phyloP scores from a whole-genome alignment of 495 filamentous ascomycete genomes.

The Trichoderma orchidacearum region DNA sequence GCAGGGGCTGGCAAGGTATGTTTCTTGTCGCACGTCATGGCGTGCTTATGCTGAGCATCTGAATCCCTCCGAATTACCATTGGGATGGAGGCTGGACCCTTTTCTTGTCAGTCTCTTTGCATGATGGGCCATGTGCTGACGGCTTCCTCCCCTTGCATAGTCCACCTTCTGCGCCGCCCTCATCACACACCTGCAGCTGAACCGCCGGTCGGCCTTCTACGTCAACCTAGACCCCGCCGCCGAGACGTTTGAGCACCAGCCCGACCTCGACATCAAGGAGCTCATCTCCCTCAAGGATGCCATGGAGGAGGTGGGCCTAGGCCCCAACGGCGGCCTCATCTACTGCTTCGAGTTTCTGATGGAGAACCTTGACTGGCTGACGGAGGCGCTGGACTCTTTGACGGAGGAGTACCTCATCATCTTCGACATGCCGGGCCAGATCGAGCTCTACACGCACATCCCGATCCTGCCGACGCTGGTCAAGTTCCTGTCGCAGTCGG shows the following conservation, averaged over 20 bases:
- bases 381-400: slow-evolving; percentile 69
- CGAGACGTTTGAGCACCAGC: slow-evolving; percentile 79
- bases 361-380: slow-evolving; percentile 91
- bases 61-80: background rate
- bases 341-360: slow-evolving; percentile 97
- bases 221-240: slow-evolving; percentile 96
- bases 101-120: no score
- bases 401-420: slow-evolving; percentile 93
- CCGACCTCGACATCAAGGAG: slow-evolving; percentile 94
- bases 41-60: background rate
- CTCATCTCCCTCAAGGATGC: slow-evolving; percentile 93
- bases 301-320: slow-evolving; percentile 91
- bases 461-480: slow-evolving; percentile 81
- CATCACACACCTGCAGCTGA: slow-evolving; percentile 81
- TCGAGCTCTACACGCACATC: slow-evolving; percentile 96
- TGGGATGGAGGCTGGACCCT: no score
- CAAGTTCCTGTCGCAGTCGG: slow-evolving; percentile 62
- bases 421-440: slow-evolving; percentile 97
- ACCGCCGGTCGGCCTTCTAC: slow-evolving; percentile 81
- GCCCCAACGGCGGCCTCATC: slow-evolving; percentile 90
- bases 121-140: background rate
- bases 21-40: background rate
- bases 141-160: slow-evolving; percentile 21
- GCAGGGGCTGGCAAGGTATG: slow-evolving; percentile 74
- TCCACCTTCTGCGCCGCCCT: slow-evolving; percentile 90